Evolutionary conservation across 2,329 filamentous ascomycete species (phyloP), one percentile per base, ranked within the genome.

Genomic region (Colletotrichum magnum): DNA sequence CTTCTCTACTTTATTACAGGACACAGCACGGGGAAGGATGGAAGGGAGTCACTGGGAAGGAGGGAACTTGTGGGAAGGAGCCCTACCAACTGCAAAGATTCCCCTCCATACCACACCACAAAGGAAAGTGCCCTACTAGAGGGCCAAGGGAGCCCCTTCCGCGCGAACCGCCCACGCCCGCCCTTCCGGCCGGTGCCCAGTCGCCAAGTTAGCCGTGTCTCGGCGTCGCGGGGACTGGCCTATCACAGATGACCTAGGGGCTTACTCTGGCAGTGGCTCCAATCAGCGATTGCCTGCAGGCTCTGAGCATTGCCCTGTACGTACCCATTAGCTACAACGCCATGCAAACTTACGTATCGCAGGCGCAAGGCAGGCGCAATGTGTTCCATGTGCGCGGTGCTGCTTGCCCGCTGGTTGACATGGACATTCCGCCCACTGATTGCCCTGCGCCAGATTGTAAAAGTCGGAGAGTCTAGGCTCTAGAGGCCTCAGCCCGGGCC

Each of bases 191-290:
- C 62, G 51, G 56, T 47, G 62, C 65, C 65, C 48, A 68, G 62
- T 51, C 43, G 56, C 66, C 62, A 59, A 65, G 61, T 66, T 61
- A 57, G 56, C 39, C 4, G 45, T 51, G 61, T 65, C 62, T 69
- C 51, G 51, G 66, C 66, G 50, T 7, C 32, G 56, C 43, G 43
- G 50, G 18, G 21, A 24, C 24, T 15, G 66, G 16, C 56, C 66
- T 66, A 69, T 57, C 41, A 56, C 36, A 66, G 60, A 62, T n/a
- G 56, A 69, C 50, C 32, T 45, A 24, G 28, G 56, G 21, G 24
- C 26, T 63, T 21, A 47, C 51, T 45, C 36, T 43, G 53, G 52
- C 28, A n/a, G 28, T 56, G 28, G 28, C 21, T n/a, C 32, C 52
- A 58, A 47, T 47, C 41, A 47, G 43, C 24, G 24, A 12, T 5